These are phyloP conservation scores for Plasmodium falciparum DNA, from an alignment of 169 alveolate species.

Conservation along the genomic window DNA sequence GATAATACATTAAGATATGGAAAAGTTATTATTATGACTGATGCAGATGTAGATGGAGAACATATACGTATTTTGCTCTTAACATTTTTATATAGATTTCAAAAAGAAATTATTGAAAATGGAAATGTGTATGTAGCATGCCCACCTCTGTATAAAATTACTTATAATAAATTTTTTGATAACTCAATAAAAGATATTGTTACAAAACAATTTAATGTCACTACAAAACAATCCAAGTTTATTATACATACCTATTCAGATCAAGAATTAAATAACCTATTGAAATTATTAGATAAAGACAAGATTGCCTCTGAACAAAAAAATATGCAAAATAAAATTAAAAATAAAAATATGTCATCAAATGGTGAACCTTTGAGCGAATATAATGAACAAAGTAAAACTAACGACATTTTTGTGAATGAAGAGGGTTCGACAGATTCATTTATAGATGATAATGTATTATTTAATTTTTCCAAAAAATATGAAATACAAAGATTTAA, in stretches of 20 bases:
- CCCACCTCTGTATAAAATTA: constrained; percentile 87
- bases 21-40: constrained; percentile 87
- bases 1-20: constrained; percentile 80
- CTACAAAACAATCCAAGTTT: constrained; percentile 77
- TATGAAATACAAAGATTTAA: constrained; percentile 86
- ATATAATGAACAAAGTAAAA: neutral
- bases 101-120: constrained; percentile 80
- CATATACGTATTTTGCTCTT: constrained; percentile 85
- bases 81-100: constrained; percentile 84
- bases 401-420: neutral
- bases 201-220: constrained; percentile 70
- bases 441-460: constrained; percentile 7
- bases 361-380: neutral
- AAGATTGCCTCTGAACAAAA: constrained; percentile 13
- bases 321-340: neutral
- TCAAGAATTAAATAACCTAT: constrained; percentile 30
- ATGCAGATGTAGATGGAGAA: constrained; percentile 91
- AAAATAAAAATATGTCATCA: neutral
- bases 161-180: constrained; percentile 76
- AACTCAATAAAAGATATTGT: constrained; percentile 45
- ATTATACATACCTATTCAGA: constrained; percentile 75
- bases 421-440: neutral
- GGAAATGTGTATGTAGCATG: constrained; percentile 87
- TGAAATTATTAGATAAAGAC: constrained; percentile 62
- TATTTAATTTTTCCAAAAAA: constrained; percentile 58